These are phyloP conservation scores for Elsinoe necatrix DNA, from an alignment of 2,329 filamentous ascomycete genomes.

Conservation along the genomic window DNA sequence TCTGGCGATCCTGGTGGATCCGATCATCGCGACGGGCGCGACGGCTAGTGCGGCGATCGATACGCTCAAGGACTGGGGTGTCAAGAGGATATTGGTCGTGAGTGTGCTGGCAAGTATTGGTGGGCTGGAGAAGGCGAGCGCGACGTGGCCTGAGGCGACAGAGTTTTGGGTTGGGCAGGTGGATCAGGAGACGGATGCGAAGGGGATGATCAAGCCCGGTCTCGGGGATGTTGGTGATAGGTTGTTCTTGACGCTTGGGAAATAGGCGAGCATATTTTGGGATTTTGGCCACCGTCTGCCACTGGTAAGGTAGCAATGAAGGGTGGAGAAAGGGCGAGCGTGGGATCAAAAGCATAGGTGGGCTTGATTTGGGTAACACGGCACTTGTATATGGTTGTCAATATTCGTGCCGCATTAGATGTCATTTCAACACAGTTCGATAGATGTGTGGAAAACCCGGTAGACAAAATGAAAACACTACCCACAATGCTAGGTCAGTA, in stretches of 20 bases:
- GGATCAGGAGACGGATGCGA: slow-evolving; percentile 63
- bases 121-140: slow-evolving; percentile 64
- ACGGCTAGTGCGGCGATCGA: slow-evolving; percentile 86
- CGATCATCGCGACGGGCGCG: slow-evolving; percentile 86
- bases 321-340: neutral
- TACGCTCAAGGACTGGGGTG: slow-evolving; percentile 83
- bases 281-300: too few species aligned
- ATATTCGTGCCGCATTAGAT: neutral
- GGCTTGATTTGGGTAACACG: neutral
- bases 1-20: slow-evolving; percentile 79
- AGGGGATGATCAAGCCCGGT: slow-evolving; percentile 84
- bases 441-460: neutral
- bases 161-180: slow-evolving; percentile 77
- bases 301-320: too few species aligned
- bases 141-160: slow-evolving; percentile 67
- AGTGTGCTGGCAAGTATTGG: slow-evolving; percentile 63
- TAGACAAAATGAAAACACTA: neutral
- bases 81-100: slow-evolving; percentile 68
- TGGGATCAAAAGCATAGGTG: neutral
- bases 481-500: too few species aligned
- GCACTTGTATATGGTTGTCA: neutral
- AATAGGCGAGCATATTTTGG: slow-evolving; percentile 39
- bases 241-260: slow-evolving; percentile 80
- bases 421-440: neutral
- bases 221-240: slow-evolving; percentile 86